Conservation (phyloP, 768 basidiomycete species). For the Trametes elegans region DNA sequence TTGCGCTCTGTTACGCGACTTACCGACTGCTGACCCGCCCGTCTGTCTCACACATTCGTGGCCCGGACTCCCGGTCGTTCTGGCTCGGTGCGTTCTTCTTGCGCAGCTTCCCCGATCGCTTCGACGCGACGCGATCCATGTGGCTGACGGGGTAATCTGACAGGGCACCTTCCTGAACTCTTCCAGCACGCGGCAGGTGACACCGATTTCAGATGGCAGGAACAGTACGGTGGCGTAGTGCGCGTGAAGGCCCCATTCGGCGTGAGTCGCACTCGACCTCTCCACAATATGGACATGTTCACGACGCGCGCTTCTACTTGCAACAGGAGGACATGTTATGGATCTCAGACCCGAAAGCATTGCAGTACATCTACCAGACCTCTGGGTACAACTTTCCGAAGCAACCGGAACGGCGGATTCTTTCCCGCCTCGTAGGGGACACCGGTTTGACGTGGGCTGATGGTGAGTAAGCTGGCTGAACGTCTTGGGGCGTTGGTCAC, state of each 20-base stretch:
- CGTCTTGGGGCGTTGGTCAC: not conserved
- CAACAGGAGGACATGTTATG: constrained; percentile 50
- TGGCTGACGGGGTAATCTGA: not conserved
- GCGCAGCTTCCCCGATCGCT: not conserved
- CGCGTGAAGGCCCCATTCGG: constrained; percentile 51
- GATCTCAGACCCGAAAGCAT: constrained; percentile 55
- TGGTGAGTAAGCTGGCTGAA: constrained; percentile 30
- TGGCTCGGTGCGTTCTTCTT: constrained; percentile 37
- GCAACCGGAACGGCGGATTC: constrained; percentile 47
- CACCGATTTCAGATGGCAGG: constrained; percentile 53
- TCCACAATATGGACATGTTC: not conserved
- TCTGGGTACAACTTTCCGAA: constrained; percentile 56
- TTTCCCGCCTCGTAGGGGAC: constrained; percentile 50
- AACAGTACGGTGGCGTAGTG: constrained; percentile 47
- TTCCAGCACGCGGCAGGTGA: constrained; percentile 50
- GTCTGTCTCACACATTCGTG: constrained; percentile 45
- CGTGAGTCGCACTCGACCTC: constrained; percentile 29
- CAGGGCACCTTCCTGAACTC: constrained; percentile 50
- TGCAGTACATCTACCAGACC: constrained; percentile 57
- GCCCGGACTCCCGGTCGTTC: constrained; percentile 49
- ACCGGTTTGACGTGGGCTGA: constrained; percentile 55
- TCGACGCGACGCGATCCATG: not conserved
- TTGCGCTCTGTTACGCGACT: constrained; percentile 15
- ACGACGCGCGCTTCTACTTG: not conserved
- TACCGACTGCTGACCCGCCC: constrained; percentile 30